phyloP scores from a whole-genome alignment of 202 grass and related monocot genomes.

The Eragrostis tef region DNA sequence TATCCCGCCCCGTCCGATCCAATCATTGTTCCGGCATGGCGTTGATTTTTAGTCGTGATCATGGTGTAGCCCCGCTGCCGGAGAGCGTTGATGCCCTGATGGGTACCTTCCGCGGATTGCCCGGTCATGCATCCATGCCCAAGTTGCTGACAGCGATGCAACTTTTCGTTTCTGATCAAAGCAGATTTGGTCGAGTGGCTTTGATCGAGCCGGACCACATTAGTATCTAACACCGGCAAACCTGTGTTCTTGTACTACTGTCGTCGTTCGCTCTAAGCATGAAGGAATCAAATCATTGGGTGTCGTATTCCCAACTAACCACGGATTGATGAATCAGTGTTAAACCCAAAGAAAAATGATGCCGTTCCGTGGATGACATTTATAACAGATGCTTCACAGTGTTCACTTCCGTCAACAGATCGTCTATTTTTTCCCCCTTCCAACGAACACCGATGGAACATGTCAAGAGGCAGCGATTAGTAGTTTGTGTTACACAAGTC shows the following conservation, averaged over 20 bases:
- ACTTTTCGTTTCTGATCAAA: neutral
- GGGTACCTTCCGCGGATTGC: neutral
- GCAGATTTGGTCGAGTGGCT: neutral
- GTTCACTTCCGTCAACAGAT: too few species aligned
- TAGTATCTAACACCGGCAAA: neutral
- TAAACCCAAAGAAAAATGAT: neutral
- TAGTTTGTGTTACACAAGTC: too few species aligned
- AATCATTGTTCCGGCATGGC: neutral
- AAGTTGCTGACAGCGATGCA: neutral
- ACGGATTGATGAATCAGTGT: neutral
- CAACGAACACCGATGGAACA: too few species aligned
- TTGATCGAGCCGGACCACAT: neutral
- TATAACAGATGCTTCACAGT: too few species aligned
- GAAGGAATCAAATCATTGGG: neutral
- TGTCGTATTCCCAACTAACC: neutral
- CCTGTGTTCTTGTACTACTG: neutral
- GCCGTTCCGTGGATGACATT: neutral
- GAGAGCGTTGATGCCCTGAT: neutral
- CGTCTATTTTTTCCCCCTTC: too few species aligned
- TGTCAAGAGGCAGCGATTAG: too few species aligned
- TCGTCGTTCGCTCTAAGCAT: neutral
- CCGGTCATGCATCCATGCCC: neutral
- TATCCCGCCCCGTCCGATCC: neutral
- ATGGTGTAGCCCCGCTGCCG: neutral
- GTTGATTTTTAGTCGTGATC: neutral